Evolutionary conservation across 768 basidiomycete genomes (phyloP).

Genomic region (Mrakia gelida): DNA sequence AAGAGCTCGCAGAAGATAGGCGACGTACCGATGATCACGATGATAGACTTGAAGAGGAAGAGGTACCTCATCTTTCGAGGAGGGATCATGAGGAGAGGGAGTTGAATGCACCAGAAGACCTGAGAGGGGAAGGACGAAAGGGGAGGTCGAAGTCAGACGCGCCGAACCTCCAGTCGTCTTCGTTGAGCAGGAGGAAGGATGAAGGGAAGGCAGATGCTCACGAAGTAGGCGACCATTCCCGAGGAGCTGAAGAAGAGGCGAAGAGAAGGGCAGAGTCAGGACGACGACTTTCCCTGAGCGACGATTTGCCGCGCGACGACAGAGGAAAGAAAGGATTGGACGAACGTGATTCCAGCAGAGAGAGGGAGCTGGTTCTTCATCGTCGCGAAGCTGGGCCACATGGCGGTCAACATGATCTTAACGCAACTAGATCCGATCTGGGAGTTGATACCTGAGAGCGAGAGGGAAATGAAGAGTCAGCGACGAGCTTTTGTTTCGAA

Average conservation of each 20-base stretch:
- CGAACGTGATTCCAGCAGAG: background rate
- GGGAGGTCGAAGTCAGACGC: background rate
- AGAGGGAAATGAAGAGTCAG: background rate
- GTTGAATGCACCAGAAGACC: conserved; percentile 23
- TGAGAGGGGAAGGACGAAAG: background rate
- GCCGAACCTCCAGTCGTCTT: background rate
- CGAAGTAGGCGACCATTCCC: background rate
- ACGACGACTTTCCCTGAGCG: background rate
- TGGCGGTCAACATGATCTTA: conserved; percentile 9
- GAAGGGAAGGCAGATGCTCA: background rate
- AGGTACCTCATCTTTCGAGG: conserved; percentile 20
- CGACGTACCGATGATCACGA: conserved; percentile 7
- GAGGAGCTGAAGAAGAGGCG: background rate
- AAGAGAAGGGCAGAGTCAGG: background rate
- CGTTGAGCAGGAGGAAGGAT: no score
- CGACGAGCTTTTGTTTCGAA: background rate
- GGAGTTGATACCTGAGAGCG: conserved; percentile 12
- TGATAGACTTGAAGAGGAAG: conserved; percentile 17
- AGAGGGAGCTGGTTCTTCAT: background rate
- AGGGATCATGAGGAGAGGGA: conserved; percentile 21
- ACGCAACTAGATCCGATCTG: background rate
- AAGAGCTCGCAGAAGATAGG: background rate
- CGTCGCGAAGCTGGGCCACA: background rate
- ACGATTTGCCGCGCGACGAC: background rate
- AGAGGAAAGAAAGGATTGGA: background rate